Conservation (phyloP, 768 basidiomycete species). For the Amanita pseudoporphyria region DNA sequence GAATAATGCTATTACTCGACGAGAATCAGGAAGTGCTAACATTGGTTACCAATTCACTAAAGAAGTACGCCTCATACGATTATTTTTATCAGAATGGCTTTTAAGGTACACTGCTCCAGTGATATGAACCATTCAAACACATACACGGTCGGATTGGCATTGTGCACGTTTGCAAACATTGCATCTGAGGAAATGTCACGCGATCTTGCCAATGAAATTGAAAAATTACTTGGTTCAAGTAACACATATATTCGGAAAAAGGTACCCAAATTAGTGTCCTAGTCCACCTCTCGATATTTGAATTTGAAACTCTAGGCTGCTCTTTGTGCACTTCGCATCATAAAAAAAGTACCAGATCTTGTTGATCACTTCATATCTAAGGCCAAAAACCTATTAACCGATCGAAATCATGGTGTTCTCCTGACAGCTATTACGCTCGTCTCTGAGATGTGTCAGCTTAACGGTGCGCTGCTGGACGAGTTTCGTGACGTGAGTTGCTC, state of each 20-base stretch:
- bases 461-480: slow-evolving; percentile 63
- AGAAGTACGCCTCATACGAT: slow-evolving; percentile 58
- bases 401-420: slow-evolving; percentile 95
- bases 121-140: slow-evolving; percentile 99
- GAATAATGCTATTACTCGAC: slow-evolving; percentile 95
- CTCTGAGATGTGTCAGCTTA: slow-evolving; percentile 86
- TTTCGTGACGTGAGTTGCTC: slow-evolving; percentile 70
- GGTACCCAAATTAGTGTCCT: slow-evolving; percentile 32
- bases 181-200: slow-evolving; percentile 99
- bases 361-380: slow-evolving; percentile 86
- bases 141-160: slow-evolving; percentile 94
- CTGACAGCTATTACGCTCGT: slow-evolving; percentile 91
- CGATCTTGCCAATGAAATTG: slow-evolving; percentile 95
- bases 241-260: slow-evolving; percentile 99
- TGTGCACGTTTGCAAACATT: slow-evolving; percentile 98
- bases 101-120: slow-evolving; percentile 32
- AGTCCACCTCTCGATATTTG: slow-evolving; percentile 1
- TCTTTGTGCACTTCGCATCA: slow-evolving; percentile 86
- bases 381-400: slow-evolving; percentile 84
- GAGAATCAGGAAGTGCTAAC: slow-evolving; percentile 98
- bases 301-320: slow-evolving; percentile 55
- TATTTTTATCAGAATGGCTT: background rate
- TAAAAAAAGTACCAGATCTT: slow-evolving; percentile 94
- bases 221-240: slow-evolving; percentile 92
- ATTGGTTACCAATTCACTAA: slow-evolving; percentile 94